phyloP scores from a whole-genome alignment of 148 eudicot genomes.

The Amaranthus palmeri region DNA sequence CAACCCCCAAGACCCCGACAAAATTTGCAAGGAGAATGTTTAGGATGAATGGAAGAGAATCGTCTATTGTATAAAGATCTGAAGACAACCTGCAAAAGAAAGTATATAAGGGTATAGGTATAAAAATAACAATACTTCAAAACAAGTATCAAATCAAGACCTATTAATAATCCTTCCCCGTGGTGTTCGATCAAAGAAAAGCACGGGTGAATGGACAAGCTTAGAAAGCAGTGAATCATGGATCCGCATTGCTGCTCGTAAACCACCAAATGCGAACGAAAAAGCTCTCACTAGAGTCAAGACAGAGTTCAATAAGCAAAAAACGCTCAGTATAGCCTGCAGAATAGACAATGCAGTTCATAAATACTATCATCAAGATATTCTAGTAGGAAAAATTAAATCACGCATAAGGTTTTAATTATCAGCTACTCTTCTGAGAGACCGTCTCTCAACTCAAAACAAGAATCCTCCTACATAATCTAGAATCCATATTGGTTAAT shows the following conservation, averaged over 20 bases:
- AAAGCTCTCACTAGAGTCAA: constrained; percentile 83
- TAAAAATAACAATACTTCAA: neutral
- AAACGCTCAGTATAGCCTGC: constrained; percentile 67
- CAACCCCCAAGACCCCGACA: constrained; percentile 84
- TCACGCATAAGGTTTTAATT: no score
- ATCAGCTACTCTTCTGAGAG: no score
- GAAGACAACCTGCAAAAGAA: constrained; percentile 73
- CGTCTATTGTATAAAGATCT: constrained; percentile 94
- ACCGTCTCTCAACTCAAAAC: no score
- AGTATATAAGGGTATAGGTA: neutral
- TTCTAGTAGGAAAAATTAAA: neutral
- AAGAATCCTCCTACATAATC: no score
- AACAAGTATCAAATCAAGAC: constrained; percentile 28
- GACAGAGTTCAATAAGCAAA: constrained; percentile 68
- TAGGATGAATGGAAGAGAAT: constrained; percentile 94
- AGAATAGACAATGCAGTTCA: constrained; percentile 7
- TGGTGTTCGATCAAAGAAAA: constrained; percentile 86
- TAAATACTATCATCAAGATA: neutral
- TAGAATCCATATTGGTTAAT: no score
- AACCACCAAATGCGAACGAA: constrained; percentile 96
- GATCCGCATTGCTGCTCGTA: constrained; percentile 74
- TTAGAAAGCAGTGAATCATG: constrained; percentile 61
- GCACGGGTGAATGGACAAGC: constrained; percentile 71
- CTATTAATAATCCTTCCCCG: constrained; percentile 92
- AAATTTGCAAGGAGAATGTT: constrained; percentile 94